Base-by-base conservation (phyloP, 352 stramenopile species). In the Globisporangium carolinianum region DNA sequence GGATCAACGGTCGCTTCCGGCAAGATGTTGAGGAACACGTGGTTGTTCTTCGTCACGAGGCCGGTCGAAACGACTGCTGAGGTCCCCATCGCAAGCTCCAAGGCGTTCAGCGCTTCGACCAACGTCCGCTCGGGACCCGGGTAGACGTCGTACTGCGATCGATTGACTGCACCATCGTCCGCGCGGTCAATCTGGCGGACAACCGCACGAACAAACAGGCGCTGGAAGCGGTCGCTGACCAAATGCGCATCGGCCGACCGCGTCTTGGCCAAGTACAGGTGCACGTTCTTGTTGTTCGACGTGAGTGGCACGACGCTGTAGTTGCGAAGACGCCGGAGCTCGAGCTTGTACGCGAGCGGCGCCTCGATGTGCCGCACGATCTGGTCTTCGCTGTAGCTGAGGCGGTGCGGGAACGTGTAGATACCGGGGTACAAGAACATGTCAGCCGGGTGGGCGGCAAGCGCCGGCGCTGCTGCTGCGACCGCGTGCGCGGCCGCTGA, bases 21-120 rank as follows among this genome's bases (percentile, higher is more conserved):
- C 42, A 99, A 79, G 42, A 99, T 89, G 76, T 99, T 99, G 46
- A 99, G 82, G 70, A 99, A 99, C 32, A 99, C 86, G 80, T 99
- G 97, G 75, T 99, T 99, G 76, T 99, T 98, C 62, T 91, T 91
- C 54, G 87, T 92, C 53, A 65, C 65, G 47, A 88, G 65, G 37
- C 82, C 80, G 10, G 64, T 91, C 61, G 88, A 83, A 18, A 98
- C 63, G 17, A 98, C 64, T 37, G 88, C 79, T 4, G 94, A 82
- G 2, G 94, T 82, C 38, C 96, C 73, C 67, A 99, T 86, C 37
- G 95, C 91, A 12, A 99, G 76, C 65, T 99, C 97, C 38, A 99
- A 68, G 17, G 96, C 91, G 74, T 99, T 99, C 15, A 99, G 80
- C 47, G 97, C 91, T 61, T 99, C 97, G 51, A 99, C 94, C n/a